Conservation (phyloP, 2,329 filamentous ascomycete genomes). For the Pochonia chlamydosporia region DNA sequence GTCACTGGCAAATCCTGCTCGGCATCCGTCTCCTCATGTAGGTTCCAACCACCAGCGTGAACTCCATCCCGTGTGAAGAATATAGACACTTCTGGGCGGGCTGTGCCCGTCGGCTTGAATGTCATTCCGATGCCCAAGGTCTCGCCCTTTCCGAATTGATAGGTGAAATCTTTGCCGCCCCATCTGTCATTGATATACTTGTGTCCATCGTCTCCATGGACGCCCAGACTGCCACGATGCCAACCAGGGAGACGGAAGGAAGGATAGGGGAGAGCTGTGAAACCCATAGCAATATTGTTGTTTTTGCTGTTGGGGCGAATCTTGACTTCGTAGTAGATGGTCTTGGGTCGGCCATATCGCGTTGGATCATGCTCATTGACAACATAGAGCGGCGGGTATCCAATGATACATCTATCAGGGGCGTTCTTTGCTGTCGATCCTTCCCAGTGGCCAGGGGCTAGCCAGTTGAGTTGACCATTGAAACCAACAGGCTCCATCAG, state of each 20-base stretch:
- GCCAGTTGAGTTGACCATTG: conserved; percentile 38
- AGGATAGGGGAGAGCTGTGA: conserved; percentile 68
- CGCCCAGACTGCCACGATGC: conserved; percentile 67
- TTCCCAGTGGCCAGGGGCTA: conserved; percentile 47
- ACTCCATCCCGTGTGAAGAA: conserved; percentile 68
- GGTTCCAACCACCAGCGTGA: conserved; percentile 57
- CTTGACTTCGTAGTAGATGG: conserved; percentile 68
- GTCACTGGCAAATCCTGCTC: conserved; percentile 54
- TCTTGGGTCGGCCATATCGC: conserved; percentile 33
- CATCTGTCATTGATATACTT: conserved; percentile 69
- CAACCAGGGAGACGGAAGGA: conserved; percentile 73
- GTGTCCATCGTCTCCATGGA: conserved; percentile 77
- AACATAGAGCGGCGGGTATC: conserved; percentile 64
- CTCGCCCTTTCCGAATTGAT: conserved; percentile 57
- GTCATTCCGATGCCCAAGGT: conserved; percentile 68
- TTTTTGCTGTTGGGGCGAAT: conserved; percentile 42
- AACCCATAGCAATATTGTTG: conserved; percentile 59
- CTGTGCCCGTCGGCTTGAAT: conserved; percentile 34
- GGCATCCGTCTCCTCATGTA: conserved; percentile 68
- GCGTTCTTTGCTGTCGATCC: conserved; percentile 35
- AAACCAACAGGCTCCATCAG: conserved; percentile 46
- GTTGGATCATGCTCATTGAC: conserved; percentile 53
- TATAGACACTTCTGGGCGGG: conserved; percentile 26
- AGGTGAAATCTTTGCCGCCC: conserved; percentile 65
- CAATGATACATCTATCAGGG: conserved; percentile 59